Evolutionary conservation across 2,329 filamentous ascomycete species (phyloP).

Genomic region (Aspergillus viridinutans): DNA sequence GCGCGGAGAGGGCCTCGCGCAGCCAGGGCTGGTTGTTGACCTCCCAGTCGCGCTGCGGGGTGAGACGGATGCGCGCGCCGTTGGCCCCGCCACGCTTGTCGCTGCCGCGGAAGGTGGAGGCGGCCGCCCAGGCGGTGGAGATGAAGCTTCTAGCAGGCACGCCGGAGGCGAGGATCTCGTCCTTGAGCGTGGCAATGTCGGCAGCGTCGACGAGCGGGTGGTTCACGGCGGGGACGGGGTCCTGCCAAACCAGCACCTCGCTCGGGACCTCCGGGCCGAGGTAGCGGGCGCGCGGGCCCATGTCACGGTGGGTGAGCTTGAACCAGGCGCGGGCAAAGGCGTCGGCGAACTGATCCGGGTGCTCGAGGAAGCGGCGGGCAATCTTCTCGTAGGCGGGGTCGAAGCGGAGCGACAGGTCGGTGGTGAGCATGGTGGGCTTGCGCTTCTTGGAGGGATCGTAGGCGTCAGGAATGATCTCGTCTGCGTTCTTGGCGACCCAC

Average conservation of each 20-base stretch:
- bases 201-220: slow-evolving; percentile 57
- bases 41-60: slow-evolving; percentile 67
- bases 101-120: slow-evolving; percentile 67
- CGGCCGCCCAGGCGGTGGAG: slow-evolving; percentile 63
- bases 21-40: slow-evolving; percentile 70
- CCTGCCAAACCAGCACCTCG: slow-evolving; percentile 70
- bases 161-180: slow-evolving; percentile 61
- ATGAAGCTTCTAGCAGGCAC: slow-evolving; percentile 60
- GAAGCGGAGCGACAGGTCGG: slow-evolving; percentile 66
- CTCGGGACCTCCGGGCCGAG: slow-evolving; percentile 69
- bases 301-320: slow-evolving; percentile 77
- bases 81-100: slow-evolving; percentile 84
- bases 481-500: slow-evolving; percentile 68
- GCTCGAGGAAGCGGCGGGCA: slow-evolving; percentile 62
- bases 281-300: slow-evolving; percentile 68
- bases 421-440: slow-evolving; percentile 71
- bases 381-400: slow-evolving; percentile 75
- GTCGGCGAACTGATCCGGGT: slow-evolving; percentile 65
- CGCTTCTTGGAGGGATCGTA: slow-evolving; percentile 68
- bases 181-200: slow-evolving; percentile 64
- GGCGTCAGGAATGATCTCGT: slow-evolving; percentile 65
- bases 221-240: slow-evolving; percentile 61
- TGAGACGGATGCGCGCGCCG: slow-evolving; percentile 70
- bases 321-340: slow-evolving; percentile 74
- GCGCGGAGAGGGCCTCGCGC: slow-evolving; percentile 54